Percentiles rank a stretch among this genome's conserved stretches.
Conservation (phyloP, 1,139 yeast genomes). For the Geotrichum aggregatum region DNA sequence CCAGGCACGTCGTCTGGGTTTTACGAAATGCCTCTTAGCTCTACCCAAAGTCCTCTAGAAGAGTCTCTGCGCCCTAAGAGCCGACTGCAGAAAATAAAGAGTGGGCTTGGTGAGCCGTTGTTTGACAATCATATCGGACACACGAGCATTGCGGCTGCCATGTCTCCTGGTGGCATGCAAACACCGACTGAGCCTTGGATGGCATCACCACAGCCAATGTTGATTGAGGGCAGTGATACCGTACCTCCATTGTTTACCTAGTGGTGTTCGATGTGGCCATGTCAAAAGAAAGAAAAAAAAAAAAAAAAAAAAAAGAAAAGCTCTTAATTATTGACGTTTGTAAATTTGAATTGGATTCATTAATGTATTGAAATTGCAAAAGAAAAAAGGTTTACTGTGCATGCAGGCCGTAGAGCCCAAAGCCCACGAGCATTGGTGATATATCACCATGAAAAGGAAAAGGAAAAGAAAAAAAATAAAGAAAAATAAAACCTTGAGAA, state of each 20-base stretch:
- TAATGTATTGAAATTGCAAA: neutral
- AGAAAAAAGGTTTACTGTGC: too few species aligned
- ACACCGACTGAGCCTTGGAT: conserved; percentile 7
- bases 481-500: too few species aligned
- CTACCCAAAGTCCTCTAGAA: neutral
- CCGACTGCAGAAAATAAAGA: conserved; percentile 3
- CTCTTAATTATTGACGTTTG: neutral
- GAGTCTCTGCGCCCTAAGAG: conserved; percentile 4
- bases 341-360: conserved; percentile 6
- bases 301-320: neutral
- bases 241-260: conserved; percentile 6
- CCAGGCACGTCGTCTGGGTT: neutral
- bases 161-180: conserved; percentile 1
- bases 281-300: neutral
- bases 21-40: neutral
- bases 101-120: conserved; percentile 3
- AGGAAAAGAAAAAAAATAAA: too few species aligned
- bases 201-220: neutral
- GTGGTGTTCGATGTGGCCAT: neutral
- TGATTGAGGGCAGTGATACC: conserved; percentile 6
- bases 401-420: too few species aligned
- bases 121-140: conserved; percentile 7
- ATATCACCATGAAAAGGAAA: too few species aligned
- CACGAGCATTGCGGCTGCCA: neutral
- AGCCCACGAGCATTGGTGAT: too few species aligned